These are phyloP conservation scores for Mangifera indica DNA, from an alignment of 345 rosid species.

Conservation along the genomic window DNA sequence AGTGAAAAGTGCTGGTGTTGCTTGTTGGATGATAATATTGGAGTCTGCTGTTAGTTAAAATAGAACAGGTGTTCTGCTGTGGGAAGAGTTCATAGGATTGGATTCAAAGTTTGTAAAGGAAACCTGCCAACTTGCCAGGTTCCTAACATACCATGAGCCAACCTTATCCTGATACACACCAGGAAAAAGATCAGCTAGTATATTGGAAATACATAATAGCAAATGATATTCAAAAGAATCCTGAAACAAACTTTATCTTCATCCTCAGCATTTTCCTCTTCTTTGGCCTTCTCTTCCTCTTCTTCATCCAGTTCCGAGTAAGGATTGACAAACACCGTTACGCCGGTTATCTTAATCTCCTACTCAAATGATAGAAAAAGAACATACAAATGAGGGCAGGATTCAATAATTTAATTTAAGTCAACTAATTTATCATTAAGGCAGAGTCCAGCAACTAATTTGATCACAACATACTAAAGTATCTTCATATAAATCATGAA, in stretches of 20 bases:
- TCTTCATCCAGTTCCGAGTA: slow-evolving; percentile 77
- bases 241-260: slow-evolving; percentile 53
- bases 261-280: slow-evolving; percentile 49
- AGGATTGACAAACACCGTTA: slow-evolving; percentile 80
- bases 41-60: no score
- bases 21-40: no score
- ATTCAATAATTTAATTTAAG: not conserved
- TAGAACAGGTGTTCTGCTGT: no score
- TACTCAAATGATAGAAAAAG: slow-evolving; percentile 32
- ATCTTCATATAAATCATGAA: not conserved
- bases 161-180: slow-evolving; percentile 58
- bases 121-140: no score
- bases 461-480: not conserved
- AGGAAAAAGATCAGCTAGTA: slow-evolving; percentile 8
- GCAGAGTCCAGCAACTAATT: slow-evolving; percentile 9
- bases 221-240: not conserved
- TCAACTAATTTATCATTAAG: no score
- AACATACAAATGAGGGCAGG: slow-evolving; percentile 9
- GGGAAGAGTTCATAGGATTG: no score
- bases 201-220: not conserved
- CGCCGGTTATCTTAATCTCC: slow-evolving; percentile 79
- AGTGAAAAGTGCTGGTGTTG: no score
- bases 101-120: no score
- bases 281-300: slow-evolving; percentile 60
- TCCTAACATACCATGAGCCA: slow-evolving; percentile 93